These are phyloP conservation scores for Mediolabrus comicus DNA, from an alignment of 108 stramenopile species.

Conservation along the genomic window DNA sequence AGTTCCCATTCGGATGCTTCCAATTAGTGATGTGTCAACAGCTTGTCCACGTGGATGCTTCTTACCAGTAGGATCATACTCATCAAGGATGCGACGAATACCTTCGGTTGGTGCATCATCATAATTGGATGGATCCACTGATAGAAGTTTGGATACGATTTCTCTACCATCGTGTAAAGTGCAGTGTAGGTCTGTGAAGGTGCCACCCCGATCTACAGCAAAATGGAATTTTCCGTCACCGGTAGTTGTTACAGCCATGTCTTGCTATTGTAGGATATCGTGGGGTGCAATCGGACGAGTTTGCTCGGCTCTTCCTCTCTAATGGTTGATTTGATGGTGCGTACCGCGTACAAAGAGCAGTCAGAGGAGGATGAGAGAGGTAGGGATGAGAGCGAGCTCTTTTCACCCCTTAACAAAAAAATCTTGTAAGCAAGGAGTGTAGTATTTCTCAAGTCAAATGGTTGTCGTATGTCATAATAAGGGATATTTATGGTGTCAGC, in stretches of 20 bases:
- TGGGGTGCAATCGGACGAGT: too few species aligned
- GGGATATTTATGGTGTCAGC: too few species aligned
- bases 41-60: conserved; percentile 65
- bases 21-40: conserved; percentile 77
- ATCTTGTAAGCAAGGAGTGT: too few species aligned
- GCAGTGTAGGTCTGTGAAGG: conserved; percentile 95
- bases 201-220: conserved; percentile 95
- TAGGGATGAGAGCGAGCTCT: too few species aligned
- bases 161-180: conserved; percentile 63
- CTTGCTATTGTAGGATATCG: too few species aligned
- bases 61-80: conserved; percentile 63
- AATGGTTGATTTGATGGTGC: too few species aligned
- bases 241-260: background rate
- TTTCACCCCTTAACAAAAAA: too few species aligned
- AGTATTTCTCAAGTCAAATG: too few species aligned
- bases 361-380: too few species aligned
- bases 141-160: conserved; percentile 86
- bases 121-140: conserved; percentile 94
- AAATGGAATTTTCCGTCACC: conserved; percentile 88
- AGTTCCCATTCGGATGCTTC: conserved; percentile 94
- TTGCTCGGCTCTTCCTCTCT: too few species aligned
- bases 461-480: too few species aligned
- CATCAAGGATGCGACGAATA: conserved; percentile 87
- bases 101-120: conserved; percentile 97
- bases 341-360: too few species aligned